Conservation (phyloP, 805 yeast species). For the Yamadazyma ubonensis region DNA sequence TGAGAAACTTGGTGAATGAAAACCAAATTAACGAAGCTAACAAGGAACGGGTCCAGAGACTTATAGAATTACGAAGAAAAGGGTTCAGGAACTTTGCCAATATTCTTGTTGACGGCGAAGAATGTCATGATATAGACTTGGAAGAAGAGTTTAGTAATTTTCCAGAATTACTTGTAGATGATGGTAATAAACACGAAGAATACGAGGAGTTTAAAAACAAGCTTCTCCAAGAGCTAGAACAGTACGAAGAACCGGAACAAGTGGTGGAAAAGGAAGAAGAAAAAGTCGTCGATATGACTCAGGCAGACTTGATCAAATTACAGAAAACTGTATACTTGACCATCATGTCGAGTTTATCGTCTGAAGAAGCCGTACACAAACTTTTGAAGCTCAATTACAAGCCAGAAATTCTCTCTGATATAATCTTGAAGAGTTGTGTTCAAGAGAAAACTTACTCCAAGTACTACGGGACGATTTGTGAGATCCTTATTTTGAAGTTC, state of each 20-base stretch:
- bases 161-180: slow-evolving; percentile 35
- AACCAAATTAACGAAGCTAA: slow-evolving; percentile 40
- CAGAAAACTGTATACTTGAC: slow-evolving; percentile 80
- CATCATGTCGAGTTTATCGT: slow-evolving; percentile 84
- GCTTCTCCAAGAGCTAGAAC: slow-evolving; percentile 41
- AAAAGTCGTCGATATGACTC: slow-evolving; percentile 57
- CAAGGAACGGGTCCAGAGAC: slow-evolving; percentile 46
- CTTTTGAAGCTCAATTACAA: slow-evolving; percentile 49
- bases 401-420: slow-evolving; percentile 60
- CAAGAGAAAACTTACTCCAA: slow-evolving; percentile 87
- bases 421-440: slow-evolving; percentile 75
- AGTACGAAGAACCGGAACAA: neutral
- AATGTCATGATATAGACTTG: slow-evolving; percentile 49
- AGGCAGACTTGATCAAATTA: slow-evolving; percentile 57
- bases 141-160: slow-evolving; percentile 50
- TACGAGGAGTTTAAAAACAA: slow-evolving; percentile 46
- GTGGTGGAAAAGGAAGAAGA: neutral
- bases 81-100: slow-evolving; percentile 15
- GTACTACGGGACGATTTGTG: slow-evolving; percentile 76
- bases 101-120: slow-evolving; percentile 8
- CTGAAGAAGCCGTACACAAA: slow-evolving; percentile 92
- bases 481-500: slow-evolving; percentile 41
- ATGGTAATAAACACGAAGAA: slow-evolving; percentile 52
- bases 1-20: slow-evolving; percentile 61
- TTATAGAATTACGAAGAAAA: slow-evolving; percentile 35